Evolutionary conservation across 2,329 filamentous ascomycete genomes (phyloP), one percentile per base, ranked within the genome.

Genomic region (Aureobasidium melanogenum): DNA sequence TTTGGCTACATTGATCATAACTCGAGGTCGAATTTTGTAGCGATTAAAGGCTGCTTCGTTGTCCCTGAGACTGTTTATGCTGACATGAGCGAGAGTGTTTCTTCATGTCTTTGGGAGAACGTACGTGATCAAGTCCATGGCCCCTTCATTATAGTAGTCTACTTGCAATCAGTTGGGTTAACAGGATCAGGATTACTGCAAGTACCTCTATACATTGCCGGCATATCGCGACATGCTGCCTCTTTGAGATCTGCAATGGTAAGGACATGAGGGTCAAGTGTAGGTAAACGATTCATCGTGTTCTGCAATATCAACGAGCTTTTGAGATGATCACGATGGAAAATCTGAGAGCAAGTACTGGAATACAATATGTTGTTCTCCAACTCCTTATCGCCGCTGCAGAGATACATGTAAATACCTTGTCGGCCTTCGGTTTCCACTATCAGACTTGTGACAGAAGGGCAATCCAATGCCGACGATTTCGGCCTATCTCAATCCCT

Each of bases 31-130:
- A 61, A 65, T 74, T 52, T 73, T 69, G 36, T 74, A 66, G 0
- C 69, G 66, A 61, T 78, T 72, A 66, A 75, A 83, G 2, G 80
- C 79, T 0, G 71, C 72, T 61, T 77, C 73, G 50, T 83, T 83
- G 38, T 63, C 62, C 19, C 36, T 48, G n/a, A 63, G 58, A 15
- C 62, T 63, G 28, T 32, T 17, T 43, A 12, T 2, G 9, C 6
- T n/a, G n/a, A 17, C 1, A 43, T 56, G 3, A 57, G 28, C 41
- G 22, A 38, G 38, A 36, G 2, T 36, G 24, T 1, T 32, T 24
- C 5, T 22, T 3, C 9, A 43, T 24, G 9, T 26, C 19, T 30
- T 39, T 15, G 5, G 17, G 8, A 15, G 10, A 28, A 46, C 61
- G 9, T 60, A 63, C 61, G 61, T 63, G n/a, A 60, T 52, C 14